A percentile compares a stretch with the other conserved stretches of the same genome.
These are phyloP conservation scores for Boletus reticulatus DNA, from an alignment of 768 basidiomycete genomes.

Conservation along the genomic window DNA sequence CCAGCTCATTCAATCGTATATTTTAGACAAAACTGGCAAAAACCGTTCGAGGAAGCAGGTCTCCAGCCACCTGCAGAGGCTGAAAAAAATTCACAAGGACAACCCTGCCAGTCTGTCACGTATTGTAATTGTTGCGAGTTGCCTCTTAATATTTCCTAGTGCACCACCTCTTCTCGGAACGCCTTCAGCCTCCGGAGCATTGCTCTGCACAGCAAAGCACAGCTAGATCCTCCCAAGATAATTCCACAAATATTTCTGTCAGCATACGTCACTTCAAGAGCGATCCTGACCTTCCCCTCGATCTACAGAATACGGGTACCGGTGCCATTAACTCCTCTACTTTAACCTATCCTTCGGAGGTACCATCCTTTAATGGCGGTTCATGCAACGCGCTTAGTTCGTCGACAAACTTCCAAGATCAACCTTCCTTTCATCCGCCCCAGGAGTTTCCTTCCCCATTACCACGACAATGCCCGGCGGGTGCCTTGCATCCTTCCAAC, in stretches of 20 bases:
- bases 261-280: conserved; percentile 12
- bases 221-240: conserved; percentile 10
- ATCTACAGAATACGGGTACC: conserved; percentile 3
- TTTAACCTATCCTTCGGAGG: conserved; percentile 6
- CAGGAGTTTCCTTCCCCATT: conserved; percentile 5
- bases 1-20: conserved; percentile 39
- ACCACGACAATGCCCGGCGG: conserved; percentile 6
- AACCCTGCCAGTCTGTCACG: conserved; percentile 31
- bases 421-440: neutral
- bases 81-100: conserved; percentile 34
- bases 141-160: conserved; percentile 14
- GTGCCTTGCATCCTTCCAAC: neutral
- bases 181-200: conserved; percentile 12
- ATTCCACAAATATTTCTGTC: conserved; percentile 3
- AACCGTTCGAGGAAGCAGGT: conserved; percentile 39
- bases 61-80: conserved; percentile 38
- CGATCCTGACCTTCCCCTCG: conserved; percentile 7
- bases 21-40: conserved; percentile 37
- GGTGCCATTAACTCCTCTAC: neutral
- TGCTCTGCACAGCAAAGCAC: neutral
- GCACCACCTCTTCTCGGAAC: conserved; percentile 26
- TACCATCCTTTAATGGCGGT: neutral
- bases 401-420: conserved; percentile 8
- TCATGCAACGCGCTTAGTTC: neutral
- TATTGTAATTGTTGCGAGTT: neutral